A percentile compares a stretch with the other conserved stretches of the same genome.
Conservation (phyloP, 139 green algal species). For the Asterochloris sp. region DNA sequence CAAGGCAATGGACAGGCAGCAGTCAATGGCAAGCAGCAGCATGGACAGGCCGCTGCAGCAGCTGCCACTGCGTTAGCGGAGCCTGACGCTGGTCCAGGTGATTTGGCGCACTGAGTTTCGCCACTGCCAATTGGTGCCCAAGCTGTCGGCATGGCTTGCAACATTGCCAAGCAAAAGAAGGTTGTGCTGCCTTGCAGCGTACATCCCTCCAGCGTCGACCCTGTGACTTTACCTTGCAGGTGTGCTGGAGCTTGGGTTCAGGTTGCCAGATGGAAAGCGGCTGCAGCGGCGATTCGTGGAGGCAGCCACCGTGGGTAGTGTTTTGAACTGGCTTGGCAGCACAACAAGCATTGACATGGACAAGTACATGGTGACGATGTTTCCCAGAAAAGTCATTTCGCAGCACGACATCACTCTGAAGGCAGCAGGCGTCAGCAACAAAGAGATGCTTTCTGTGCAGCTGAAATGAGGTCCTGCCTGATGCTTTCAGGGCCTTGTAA, state of each 20-base stretch:
- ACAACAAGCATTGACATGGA: neutral
- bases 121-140: neutral
- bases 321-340: neutral
- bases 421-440: neutral
- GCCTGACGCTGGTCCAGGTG: neutral
- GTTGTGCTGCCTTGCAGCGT: neutral
- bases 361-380: neutral
- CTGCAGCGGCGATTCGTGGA: slow-evolving; percentile 5
- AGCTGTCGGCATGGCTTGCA: neutral
- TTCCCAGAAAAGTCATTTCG: slow-evolving; percentile 2
- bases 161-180: neutral
- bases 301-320: neutral
- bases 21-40: neutral
- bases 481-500: too few relatives aligned
- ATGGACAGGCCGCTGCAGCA: neutral
- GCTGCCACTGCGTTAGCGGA: neutral
- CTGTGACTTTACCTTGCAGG: neutral
- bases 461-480: too few relatives aligned
- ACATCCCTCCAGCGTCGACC: neutral
- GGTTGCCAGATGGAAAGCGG: slow-evolving; percentile 9
- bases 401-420: neutral
- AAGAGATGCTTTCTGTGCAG: slow-evolving; percentile 10
- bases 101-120: neutral
- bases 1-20: neutral
- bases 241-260: slow-evolving; percentile 7